Conservation (phyloP, 2,329 filamentous ascomycete species). For the Dactylonectria estremocensis region DNA sequence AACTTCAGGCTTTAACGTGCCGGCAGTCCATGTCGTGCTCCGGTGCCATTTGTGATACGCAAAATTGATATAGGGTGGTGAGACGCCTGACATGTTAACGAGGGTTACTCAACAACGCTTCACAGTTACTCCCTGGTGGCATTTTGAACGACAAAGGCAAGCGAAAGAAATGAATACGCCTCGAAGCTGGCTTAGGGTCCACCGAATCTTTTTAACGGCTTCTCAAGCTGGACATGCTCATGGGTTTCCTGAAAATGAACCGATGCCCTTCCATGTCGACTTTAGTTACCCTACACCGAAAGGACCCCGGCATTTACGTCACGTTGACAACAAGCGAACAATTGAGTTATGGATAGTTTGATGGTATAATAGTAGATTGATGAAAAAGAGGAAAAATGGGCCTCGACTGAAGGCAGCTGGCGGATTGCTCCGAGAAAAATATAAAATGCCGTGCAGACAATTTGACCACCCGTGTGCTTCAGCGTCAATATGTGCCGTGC, state of each 20-base stretch:
- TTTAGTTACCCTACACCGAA: background rate
- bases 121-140: slow-evolving; percentile 6
- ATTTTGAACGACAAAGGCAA: slow-evolving; percentile 1
- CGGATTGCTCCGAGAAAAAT: slow-evolving; percentile 33
- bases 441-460: slow-evolving; percentile 24
- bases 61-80: slow-evolving; percentile 22
- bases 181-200: background rate
- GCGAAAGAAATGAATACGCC: background rate
- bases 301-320: background rate
- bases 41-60: slow-evolving; percentile 10
- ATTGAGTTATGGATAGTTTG: background rate
- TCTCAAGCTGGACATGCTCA: too few relatives aligned
- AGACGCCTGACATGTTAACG: slow-evolving; percentile 20
- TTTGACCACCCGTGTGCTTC: slow-evolving; percentile 24
- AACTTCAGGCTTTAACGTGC: too few relatives aligned
- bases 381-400: slow-evolving; percentile 16
- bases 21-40: too few relatives aligned
- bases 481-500: slow-evolving; percentile 18
- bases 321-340: background rate
- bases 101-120: slow-evolving; percentile 23
- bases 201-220: background rate
- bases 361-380: background rate
- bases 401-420: slow-evolving; percentile 24
- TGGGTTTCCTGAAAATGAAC: background rate
- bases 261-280: background rate